Conservation (phyloP, 192 early-diverging fungal species). For the Coemansia sp. region DNA sequence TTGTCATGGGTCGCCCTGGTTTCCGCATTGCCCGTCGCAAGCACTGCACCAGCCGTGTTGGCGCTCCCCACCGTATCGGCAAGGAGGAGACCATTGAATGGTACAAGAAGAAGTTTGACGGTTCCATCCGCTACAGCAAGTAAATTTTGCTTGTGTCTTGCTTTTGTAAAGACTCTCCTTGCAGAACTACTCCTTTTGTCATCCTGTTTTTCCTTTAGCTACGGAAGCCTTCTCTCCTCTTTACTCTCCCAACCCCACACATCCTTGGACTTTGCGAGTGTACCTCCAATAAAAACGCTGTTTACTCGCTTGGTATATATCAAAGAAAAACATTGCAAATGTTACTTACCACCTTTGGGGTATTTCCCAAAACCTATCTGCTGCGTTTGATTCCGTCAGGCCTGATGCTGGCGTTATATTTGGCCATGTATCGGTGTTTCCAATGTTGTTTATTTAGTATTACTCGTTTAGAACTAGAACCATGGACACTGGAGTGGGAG, state of each 20-base stretch:
- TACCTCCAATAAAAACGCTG: constrained; percentile 17
- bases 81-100: constrained; percentile 97
- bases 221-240: not conserved
- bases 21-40: constrained; percentile 93
- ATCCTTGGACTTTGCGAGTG: constrained; percentile 11
- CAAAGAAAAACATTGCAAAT: too few species aligned
- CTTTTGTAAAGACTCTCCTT: not conserved
- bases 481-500: not conserved
- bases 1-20: constrained; percentile 98
- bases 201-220: constrained; percentile 10
- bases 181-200: constrained; percentile 5
- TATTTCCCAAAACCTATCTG: too few species aligned
- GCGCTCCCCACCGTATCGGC: constrained; percentile 85
- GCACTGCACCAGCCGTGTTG: constrained; percentile 80
- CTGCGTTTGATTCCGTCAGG: too few species aligned
- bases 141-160: constrained; percentile 56
- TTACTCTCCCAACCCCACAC: too few species aligned
- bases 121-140: constrained; percentile 82
- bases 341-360: too few species aligned
- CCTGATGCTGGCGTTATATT: too few species aligned
- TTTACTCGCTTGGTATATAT: constrained; percentile 6
- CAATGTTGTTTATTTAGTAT: too few species aligned
- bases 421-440: too few species aligned
- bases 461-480: not conserved
- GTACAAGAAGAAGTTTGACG: constrained; percentile 99